Evolutionary conservation across 2,329 filamentous ascomycete species (phyloP), one percentile per base, ranked within the genome.

Genomic region (Hymenoscyphus albidus): DNA sequence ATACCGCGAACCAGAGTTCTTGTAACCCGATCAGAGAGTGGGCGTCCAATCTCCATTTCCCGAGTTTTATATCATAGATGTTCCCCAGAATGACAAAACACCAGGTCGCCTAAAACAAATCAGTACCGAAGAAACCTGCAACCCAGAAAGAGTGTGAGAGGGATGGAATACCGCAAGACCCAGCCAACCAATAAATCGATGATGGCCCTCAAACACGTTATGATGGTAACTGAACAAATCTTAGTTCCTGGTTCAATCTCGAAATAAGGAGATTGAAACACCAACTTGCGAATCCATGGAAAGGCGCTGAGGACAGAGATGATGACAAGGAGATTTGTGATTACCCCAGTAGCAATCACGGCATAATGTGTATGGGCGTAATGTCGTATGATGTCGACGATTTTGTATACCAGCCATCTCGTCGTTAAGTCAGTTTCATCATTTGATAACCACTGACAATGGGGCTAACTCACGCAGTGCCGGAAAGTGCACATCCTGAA

Each of bases 171-270:
- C 76, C 12, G 75, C 76, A 39, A 79, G 68, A 40, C 77, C 77
- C 4, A 78, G 63, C 78, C 78, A 79, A 27, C 78, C 78, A 31
- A 78, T 76, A 64, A 80, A 79, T 22, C 78, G 77, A 65, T 80
- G 78, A 61, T 78, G 76, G 13, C 72, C 73, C 67, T 80, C 78
- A 61, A 79, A 80, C 5, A 76, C 70, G 65, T 80, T 79, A 67
- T 79, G 78, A 67, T 79, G 75, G 63, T 76, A 72, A 67, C 76
- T 78, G 48, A 67, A 58, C 27, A 9, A 5, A n/a, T 54, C 51
- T 71, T n/a, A 71, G 65, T 60, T 59, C 58, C 44, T 42, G n/a
- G 48, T 2, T 59, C 35, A 55, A 48, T n/a, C 12, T 13, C 12
- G 12, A 54, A 40, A 62, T 12, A 62, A 55, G 38, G 35, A n/a